Evolutionary conservation across 306 rosid genomes (phyloP).

Genomic region (Heteromeles arbutifolia): DNA sequence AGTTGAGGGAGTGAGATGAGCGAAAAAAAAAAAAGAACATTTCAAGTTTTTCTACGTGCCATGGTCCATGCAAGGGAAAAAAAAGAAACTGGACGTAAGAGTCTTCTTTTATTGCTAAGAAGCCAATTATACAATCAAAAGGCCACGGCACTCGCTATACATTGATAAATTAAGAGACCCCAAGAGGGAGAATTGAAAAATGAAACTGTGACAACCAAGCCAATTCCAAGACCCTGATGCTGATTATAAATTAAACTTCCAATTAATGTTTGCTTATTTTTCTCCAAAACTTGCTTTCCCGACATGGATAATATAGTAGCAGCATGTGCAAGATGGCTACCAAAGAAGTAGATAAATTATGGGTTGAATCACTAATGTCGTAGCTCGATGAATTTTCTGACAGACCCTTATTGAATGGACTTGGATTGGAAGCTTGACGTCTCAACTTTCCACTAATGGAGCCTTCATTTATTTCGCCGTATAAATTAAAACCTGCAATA

Average conservation of each 20-base stretch:
- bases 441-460: constrained; percentile 34
- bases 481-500: constrained; percentile 62
- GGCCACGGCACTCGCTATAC: neutral
- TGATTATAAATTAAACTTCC: neutral
- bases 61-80: neutral
- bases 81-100: neutral
- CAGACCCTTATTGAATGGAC: constrained; percentile 56
- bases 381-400: constrained; percentile 14
- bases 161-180: neutral
- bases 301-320: constrained; percentile 26
- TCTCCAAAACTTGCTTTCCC: neutral
- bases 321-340: constrained; percentile 47
- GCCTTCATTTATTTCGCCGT: constrained; percentile 61
- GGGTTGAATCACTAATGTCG: constrained; percentile 30
- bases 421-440: constrained; percentile 42
- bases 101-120: neutral
- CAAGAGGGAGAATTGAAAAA: neutral
- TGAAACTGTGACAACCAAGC: neutral
- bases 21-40: too few relatives aligned
- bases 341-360: constrained; percentile 33
- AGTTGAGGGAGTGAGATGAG: too few relatives aligned
- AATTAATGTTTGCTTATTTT: neutral
- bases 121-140: neutral
- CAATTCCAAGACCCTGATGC: neutral
- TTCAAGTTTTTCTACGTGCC: neutral